Evolutionary conservation across 2,329 filamentous ascomycete genomes (phyloP), one percentile per base, ranked within the genome.

Genomic region (Trichoderma polysporum): DNA sequence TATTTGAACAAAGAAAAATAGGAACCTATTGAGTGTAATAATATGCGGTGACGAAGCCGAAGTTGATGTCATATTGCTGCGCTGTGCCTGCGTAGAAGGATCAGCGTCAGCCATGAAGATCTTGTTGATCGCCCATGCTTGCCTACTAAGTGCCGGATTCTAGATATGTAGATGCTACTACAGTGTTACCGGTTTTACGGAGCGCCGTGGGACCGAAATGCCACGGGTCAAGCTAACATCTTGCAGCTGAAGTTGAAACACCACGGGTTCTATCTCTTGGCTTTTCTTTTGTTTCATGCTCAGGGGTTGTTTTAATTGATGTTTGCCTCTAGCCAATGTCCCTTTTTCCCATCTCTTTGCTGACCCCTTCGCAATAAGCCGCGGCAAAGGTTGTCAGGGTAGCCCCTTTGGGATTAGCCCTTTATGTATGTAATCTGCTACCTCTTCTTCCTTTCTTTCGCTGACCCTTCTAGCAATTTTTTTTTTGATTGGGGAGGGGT

Each of bases 171-270:
- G 17, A 52, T 62, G 47, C 57, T 60, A 60, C 57, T 60, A 41
- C 33, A 60, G 57, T 60, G 41, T 37, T 35, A 50, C 57, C 41
- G 39, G 25, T 59, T 59, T 27, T 59, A 61, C 58, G 58, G 41
- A 39, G 58, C 31, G n/a, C 56, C 27, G 56, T n/a, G 58, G 39
- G 27, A 17, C 41, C 29, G 31, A 61, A 49, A 27, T 29, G 47
- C 35, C 31, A 61, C 29, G 58, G 31, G 39, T 15, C 22, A 62
- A 39, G 27, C 47, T 62, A 50, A 49, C 57, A 35, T 39, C n/a
- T 59, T 31, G 33, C 17, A 62, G 59, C 47, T 61, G 58, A 61
- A 53, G 25, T 45, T 63, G 60, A 63, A 63, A 63, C 60, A 54
- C 25, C 7, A 19, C 15, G 37, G 22, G 56, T 15, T 58, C 35